Evolutionary conservation across 2,329 filamentous ascomycete genomes (phyloP), one percentile per base, ranked within the genome.

Genomic region (Tolypocladium tropicale): DNA sequence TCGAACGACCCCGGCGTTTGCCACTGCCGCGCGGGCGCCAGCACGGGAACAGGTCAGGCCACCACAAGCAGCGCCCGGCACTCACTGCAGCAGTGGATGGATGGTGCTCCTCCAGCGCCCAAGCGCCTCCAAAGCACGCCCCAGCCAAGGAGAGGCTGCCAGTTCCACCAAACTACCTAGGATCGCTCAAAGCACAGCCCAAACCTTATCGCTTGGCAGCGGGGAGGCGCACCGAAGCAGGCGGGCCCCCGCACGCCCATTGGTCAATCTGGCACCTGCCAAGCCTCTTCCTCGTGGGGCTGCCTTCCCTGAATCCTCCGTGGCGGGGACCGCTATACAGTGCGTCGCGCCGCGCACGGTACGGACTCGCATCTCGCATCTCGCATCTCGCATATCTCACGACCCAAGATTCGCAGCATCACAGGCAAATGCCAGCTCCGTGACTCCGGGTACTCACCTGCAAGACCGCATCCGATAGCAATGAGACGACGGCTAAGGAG

Each of bases 191-290:
- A 25, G 43, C 52, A 37, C 41, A 41, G 52, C 55, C 43, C 43
- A 34, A 56, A 51, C 55, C 52, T 51, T 56, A 54, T 56, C 55
- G 43, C 52, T 54, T 56, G 52, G 55, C 55, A 43, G 46, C 33
- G 32, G 52, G 33, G 23, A 54, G 49, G 5, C 23, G 21, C 30
- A n/a, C 2, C 18, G 30, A 34, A n/a, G 16, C 12, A 23, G 18
- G 23, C 12, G 23, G 43, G 23, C 6, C n/a, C 10, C 10, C 3
- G 52, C 25, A 41, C 39, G 10, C 25, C 50, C 28, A 56, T 56
- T 56, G 34, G 55, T 46, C n/a, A 34, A 33, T 16, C 23, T 30
- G 2, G 25, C 43, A 4, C 23, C 23, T 28, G 43, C 43, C 43
- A 4, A 48, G 43, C 25, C 39, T 4, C 21, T 14, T 12, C 39